These are phyloP conservation scores for Colletotrichum cuscutae DNA, from an alignment of 2,329 filamentous ascomycete genomes.

Conservation along the genomic window DNA sequence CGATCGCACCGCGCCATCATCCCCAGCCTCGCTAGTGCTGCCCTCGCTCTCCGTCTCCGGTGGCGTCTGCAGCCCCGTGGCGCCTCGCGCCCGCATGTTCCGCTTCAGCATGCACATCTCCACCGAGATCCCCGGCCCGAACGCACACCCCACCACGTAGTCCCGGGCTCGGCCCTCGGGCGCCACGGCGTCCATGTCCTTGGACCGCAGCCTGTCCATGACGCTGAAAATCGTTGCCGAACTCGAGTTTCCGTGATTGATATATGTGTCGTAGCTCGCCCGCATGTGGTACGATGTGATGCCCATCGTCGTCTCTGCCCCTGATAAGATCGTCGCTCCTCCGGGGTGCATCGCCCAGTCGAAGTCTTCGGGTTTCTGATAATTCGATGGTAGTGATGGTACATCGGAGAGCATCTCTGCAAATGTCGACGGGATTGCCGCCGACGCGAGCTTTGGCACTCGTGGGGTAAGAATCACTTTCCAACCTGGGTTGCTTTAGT, in stretches of 20 bases:
- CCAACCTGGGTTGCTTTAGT: constrained; percentile 58
- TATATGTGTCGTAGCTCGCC: constrained; percentile 76
- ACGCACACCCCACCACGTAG: constrained; percentile 74
- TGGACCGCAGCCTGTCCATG: constrained; percentile 67
- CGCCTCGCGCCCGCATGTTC: constrained; percentile 44
- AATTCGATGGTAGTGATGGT: constrained; percentile 54
- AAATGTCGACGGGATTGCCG: constrained; percentile 64
- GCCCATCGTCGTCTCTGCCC: constrained; percentile 67
- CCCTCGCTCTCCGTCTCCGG: constrained; percentile 64
- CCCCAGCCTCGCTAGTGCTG: constrained; percentile 53
- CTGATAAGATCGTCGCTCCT: constrained; percentile 72
- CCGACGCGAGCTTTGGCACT: constrained; percentile 67
- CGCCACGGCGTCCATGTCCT: constrained; percentile 68
- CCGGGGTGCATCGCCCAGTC: constrained; percentile 82
- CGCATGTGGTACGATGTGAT: constrained; percentile 73
- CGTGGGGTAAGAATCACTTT: constrained; percentile 72
- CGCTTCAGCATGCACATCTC: constrained; percentile 75
- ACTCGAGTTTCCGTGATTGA: constrained; percentile 74
- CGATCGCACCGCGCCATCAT: constrained; percentile 39
- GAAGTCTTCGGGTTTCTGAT: constrained; percentile 64
- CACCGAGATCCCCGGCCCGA: constrained; percentile 75
- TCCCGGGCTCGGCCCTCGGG: constrained; percentile 61
- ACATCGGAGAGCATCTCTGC: constrained; percentile 61
- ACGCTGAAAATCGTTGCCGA: constrained; percentile 78
- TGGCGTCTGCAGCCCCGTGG: constrained; percentile 59